Evolutionary conservation across 345 rosid genomes (phyloP).

Genomic region (Eucalyptus virginea): DNA sequence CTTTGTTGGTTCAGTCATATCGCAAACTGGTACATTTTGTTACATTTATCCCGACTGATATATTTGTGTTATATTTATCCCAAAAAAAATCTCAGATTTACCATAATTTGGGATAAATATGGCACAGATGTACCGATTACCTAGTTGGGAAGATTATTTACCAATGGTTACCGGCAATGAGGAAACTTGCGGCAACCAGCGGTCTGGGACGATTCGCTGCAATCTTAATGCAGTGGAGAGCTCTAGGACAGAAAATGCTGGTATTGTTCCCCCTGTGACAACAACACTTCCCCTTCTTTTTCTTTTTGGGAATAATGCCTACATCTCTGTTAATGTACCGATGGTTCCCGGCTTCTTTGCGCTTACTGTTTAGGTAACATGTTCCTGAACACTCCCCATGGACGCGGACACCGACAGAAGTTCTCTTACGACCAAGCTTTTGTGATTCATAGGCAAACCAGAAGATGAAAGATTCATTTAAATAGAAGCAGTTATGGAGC

Average conservation of each 20-base stretch:
- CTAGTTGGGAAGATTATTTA: too few relatives aligned
- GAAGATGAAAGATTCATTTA: not conserved
- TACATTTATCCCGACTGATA: too few relatives aligned
- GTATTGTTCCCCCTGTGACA: not conserved
- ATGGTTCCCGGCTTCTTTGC: not conserved
- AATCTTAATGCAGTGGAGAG: not conserved
- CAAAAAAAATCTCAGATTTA: too few relatives aligned
- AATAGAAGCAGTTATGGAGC: not conserved
- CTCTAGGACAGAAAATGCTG: not conserved
- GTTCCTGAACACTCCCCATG: not conserved
- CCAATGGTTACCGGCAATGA: too few relatives aligned
- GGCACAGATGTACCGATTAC: too few relatives aligned
- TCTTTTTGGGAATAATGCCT: not conserved
- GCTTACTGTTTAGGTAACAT: not conserved
- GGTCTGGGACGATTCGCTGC: not conserved
- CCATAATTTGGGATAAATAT: too few relatives aligned
- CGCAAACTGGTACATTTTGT: too few relatives aligned
- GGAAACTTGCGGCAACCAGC: too few relatives aligned
- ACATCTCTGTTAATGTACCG: not conserved
- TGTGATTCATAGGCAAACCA: not conserved
- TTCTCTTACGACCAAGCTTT: not conserved
- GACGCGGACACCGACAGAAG: not conserved
- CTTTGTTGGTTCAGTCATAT: too few relatives aligned
- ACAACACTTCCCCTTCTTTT: not conserved
- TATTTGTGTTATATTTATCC: too few relatives aligned